Evolutionary conservation across 2,329 filamentous ascomycete species (phyloP), one percentile per base, ranked within the genome.

Genomic region (Talaromyces sp.): DNA sequence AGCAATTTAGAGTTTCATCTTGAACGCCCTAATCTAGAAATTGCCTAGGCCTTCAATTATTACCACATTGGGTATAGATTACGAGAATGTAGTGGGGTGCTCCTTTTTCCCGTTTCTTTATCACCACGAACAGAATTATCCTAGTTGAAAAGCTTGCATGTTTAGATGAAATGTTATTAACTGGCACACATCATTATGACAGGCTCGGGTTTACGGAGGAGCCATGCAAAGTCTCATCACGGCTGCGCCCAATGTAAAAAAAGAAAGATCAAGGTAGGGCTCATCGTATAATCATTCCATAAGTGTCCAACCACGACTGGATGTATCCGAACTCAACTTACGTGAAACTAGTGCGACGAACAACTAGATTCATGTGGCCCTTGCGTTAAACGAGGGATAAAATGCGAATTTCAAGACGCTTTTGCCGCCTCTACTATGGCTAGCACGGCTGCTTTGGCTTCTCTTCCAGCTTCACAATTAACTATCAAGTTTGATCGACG

Each of bases 251-350:
- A 51, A 51, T 51, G 44, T 51, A 51, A 51, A 7, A 28, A 23
- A 9, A 51, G 44, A 23, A 51, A 51, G 18, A 12, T 51, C 4
- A 77, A 75, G 56, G 44, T 51, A 51, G 4, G 27, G 16, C 4
- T 14, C 44, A 14, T 14, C 5, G 5, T 40, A n/a, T 3, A 5
- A n/a, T 40, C 12, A n/a, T 40, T 7, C 36, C 36, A 40, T 40
- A 40, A 4, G 5, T 40, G 5, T 40, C 16, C 36, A 40, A n/a
- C 5, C 5, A 7, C 2, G 8, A 1, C 23, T 51, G 18, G 27
- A 51, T 51, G 14, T 40, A 40, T 14, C 23, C 23, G 1, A 23
- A 1, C 23, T 23, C n/a, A n/a, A 51, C 44, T 51, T 16, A 51
- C 7, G 12, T 7, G 2, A 28, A 51, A 50, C 3, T 7, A 51